phyloP scores from a whole-genome alignment of 139 green algal species.

The Trebouxia sp. region DNA sequence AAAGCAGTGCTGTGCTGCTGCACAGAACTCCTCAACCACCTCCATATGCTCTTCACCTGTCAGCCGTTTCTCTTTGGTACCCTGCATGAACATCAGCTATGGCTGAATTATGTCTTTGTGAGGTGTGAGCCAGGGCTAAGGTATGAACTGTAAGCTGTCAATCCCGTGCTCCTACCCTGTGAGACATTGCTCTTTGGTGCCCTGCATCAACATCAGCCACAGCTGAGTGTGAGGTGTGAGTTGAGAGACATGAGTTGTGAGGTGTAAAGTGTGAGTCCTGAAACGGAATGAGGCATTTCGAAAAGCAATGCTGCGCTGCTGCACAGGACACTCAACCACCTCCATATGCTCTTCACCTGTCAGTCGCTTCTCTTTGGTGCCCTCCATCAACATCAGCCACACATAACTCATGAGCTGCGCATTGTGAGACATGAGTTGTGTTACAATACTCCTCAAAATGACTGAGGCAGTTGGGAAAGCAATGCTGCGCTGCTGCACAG shows the following conservation, averaged over 20 bases:
- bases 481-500: conserved; percentile 40
- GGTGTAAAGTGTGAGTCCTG: conserved; percentile 96
- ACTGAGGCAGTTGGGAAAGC: conserved; percentile 46
- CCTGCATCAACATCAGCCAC: conserved; percentile 38
- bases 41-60: conserved; percentile 58
- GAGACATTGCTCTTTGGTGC: conserved; percentile 46
- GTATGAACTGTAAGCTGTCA: too few relatives aligned
- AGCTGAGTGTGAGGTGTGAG: too few relatives aligned
- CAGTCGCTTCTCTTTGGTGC: conserved; percentile 46
- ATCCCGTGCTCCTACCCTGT: conserved; percentile 57
- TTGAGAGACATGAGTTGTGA: too few relatives aligned
- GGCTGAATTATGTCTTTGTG: not conserved
- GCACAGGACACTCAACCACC: conserved; percentile 59
- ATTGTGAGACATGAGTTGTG: too few relatives aligned
- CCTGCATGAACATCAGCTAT: conserved; percentile 33
- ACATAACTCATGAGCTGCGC: too few relatives aligned
- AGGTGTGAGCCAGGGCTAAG: too few relatives aligned
- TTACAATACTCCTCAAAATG: conserved; percentile 97
- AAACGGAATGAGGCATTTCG: conserved; percentile 74
- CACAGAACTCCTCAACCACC: conserved; percentile 64
- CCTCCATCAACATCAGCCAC: conserved; percentile 37
- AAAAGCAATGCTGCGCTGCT: conserved; percentile 42
- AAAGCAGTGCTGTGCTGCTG: conserved; percentile 44
- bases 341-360: conserved; percentile 55
- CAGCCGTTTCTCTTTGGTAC: conserved; percentile 47